A percentile compares a stretch with the other conserved stretches of the same genome.
These are phyloP conservation scores for Polymyxa betae DNA, from an alignment of 208 protist species.

Conservation along the genomic window DNA sequence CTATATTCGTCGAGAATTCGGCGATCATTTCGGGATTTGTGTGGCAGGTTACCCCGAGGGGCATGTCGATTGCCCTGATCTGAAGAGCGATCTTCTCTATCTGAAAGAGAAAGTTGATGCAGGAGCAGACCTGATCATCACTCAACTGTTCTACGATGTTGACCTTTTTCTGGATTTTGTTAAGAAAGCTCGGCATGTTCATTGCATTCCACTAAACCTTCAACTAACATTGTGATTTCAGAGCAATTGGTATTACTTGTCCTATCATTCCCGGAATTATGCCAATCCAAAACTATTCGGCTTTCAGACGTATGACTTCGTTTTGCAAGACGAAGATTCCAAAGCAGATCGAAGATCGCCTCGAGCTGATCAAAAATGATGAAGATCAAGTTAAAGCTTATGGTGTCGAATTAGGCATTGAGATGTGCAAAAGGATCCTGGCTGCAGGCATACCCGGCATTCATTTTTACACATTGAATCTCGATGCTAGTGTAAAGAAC, in stretches of 20 bases:
- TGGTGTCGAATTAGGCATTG: constrained; percentile 72
- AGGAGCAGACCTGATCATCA: constrained; percentile 91
- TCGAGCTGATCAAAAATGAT: constrained; percentile 73
- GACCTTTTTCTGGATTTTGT: constrained; percentile 86
- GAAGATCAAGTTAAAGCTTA: constrained; percentile 80
- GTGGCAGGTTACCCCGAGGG: constrained; percentile 84
- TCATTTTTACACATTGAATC: constrained; percentile 93
- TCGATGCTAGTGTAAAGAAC: constrained; percentile 76
- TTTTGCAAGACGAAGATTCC: constrained; percentile 75
- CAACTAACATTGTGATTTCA: background rate
- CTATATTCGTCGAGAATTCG: constrained; percentile 86
- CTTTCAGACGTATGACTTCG: constrained; percentile 74
- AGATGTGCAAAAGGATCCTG: constrained; percentile 81
- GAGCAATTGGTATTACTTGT: constrained; percentile 77
- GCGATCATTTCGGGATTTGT: constrained; percentile 91
- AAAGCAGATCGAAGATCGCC: constrained; percentile 41
- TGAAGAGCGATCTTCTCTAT: constrained; percentile 56
- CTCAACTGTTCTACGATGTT: constrained; percentile 93
- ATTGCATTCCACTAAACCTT: background rate
- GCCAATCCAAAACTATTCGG: constrained; percentile 81
- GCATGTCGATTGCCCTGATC: constrained; percentile 55
- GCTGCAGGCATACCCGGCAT: constrained; percentile 77
- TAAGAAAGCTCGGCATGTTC: background rate
- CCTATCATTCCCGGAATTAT: constrained; percentile 91
- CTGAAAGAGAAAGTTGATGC: constrained; percentile 81